Base-by-base conservation (phyloP, 495 filamentous ascomycete species). In the Penicilliopsis zonata region DNA sequence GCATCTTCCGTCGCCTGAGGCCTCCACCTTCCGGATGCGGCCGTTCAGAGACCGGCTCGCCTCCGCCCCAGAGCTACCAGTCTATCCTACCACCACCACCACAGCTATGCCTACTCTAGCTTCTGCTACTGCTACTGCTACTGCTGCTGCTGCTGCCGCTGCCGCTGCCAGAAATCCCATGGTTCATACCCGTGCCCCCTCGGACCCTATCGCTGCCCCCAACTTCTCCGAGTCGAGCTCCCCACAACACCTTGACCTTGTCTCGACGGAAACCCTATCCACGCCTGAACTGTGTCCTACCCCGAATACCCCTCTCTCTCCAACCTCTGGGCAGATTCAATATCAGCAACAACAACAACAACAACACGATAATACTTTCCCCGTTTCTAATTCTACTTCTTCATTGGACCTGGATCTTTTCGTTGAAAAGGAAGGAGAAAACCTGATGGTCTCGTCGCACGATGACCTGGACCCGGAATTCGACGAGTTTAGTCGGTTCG, bases 41-140 rank as follows among this genome's bases (percentile, higher is more conserved):
- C 59, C 55, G 17, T 63, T 57, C 46, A 38, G 59, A 33, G 53
- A 63, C 17, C 57, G 59, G 5, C 34, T 63, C 20, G 53, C 47
- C 5, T 61, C 59, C 10, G 59, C 59, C 1, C 59, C 59, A 0
- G 53, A 59, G 17, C 37, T 60, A 10, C 50, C 56, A 8, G 28
- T 59, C 13, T 50, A 52, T 25, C 15, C 7, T 25, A 3, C 30
- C 33, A 9, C 37, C 35, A 13, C 37, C 30, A 8, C 9, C 28
- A 6, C 31, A 38, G 8, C 37, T 42, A 12, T 36, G 3, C 39
- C 50, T 1, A 46, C 42, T 14, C 43, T 44, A 22, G 36, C 35
- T 15, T 25, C 13, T 5, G n/a, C n/a, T n/a, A n/a, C n/a, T n/a
- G n/a, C n/a, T n/a, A n/a, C n/a, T n/a, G n/a, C n/a, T n/a, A 24